Conservation (phyloP, 352 stramenopile species). For the Pilasporangium apinafurcum region DNA sequence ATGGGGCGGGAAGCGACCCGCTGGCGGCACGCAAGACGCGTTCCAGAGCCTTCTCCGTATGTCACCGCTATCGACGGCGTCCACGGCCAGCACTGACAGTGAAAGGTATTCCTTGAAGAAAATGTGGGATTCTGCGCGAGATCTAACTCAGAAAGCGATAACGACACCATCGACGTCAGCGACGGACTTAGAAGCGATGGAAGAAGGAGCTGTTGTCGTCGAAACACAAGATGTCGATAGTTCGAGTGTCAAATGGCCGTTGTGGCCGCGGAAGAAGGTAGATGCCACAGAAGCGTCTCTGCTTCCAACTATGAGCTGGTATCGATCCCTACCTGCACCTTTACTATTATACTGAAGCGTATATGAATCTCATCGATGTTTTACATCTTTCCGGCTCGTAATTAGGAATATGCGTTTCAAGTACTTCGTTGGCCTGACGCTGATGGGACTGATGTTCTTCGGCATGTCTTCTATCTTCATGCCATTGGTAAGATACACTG, state of each 20-base stretch:
- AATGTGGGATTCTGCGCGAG: constrained; percentile 56
- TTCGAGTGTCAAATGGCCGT: constrained; percentile 19
- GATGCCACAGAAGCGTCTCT: constrained; percentile 19
- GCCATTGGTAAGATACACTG: constrained; percentile 28
- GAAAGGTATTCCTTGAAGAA: constrained; percentile 36
- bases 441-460: constrained; percentile 75
- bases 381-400: background rate
- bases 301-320: constrained; percentile 58
- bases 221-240: constrained; percentile 11
- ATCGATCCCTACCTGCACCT: too few relatives aligned
- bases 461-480: constrained; percentile 79
- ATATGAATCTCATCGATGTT: background rate
- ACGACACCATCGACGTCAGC: constrained; percentile 4
- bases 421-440: constrained; percentile 67
- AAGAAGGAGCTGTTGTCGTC: constrained; percentile 9
- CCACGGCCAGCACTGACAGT: constrained; percentile 20
- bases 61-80: constrained; percentile 40
- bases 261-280: constrained; percentile 34
- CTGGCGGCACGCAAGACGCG: constrained; percentile 28
- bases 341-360: too few relatives aligned
- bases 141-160: constrained; percentile 34
- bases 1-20: constrained; percentile 59
- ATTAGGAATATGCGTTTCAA: constrained; percentile 71
- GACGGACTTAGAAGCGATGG: constrained; percentile 23
- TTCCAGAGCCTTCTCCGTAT: constrained; percentile 45